Evolutionary conservation across 352 stramenopile genomes (phyloP).

Genomic region (Globisporangium parvum): DNA sequence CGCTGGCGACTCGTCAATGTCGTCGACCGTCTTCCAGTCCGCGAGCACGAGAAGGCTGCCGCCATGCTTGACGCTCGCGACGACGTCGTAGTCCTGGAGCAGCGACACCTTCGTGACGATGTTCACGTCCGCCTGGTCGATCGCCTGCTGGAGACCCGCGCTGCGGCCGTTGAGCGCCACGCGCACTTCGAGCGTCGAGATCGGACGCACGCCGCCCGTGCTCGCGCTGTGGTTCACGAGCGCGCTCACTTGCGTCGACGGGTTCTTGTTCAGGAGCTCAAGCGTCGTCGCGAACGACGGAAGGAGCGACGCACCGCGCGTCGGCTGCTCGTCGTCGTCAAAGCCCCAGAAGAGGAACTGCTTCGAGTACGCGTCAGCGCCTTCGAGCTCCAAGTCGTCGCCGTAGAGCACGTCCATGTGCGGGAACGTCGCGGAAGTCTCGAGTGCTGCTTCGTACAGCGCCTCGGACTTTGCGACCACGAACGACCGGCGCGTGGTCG

Average conservation of each 20-base stretch:
- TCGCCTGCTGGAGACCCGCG: slow-evolving; percentile 29
- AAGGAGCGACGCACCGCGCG: slow-evolving; percentile 28
- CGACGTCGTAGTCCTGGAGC: slow-evolving; percentile 47
- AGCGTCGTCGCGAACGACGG: slow-evolving; percentile 36
- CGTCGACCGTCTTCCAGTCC: slow-evolving; percentile 60
- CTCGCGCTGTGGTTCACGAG: slow-evolving; percentile 49
- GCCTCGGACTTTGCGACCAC: slow-evolving; percentile 79
- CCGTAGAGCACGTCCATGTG: slow-evolving; percentile 57
- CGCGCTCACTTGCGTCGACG: slow-evolving; percentile 51
- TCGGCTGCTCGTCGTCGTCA: slow-evolving; percentile 55
- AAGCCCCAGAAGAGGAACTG: slow-evolving; percentile 90
- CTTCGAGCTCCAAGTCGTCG: slow-evolving; percentile 30
- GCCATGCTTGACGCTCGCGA: slow-evolving; percentile 40
- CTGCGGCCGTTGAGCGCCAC: slow-evolving; percentile 36
- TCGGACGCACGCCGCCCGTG: slow-evolving; percentile 16
- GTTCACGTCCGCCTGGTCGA: slow-evolving; percentile 55
- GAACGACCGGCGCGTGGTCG: slow-evolving; percentile 49
- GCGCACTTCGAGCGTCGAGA: slow-evolving; percentile 51
- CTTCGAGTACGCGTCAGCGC: slow-evolving; percentile 54
- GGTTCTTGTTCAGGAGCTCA: slow-evolving; percentile 55
- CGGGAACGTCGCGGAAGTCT: slow-evolving; percentile 38
- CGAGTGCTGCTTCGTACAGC: slow-evolving; percentile 47
- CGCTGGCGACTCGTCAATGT: slow-evolving; percentile 38
- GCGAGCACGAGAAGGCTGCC: slow-evolving; percentile 52
- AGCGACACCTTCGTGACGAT: slow-evolving; percentile 44